phyloP scores from a whole-genome alignment of 1,139 yeast species.

The Starmera stellimalicola region DNA sequence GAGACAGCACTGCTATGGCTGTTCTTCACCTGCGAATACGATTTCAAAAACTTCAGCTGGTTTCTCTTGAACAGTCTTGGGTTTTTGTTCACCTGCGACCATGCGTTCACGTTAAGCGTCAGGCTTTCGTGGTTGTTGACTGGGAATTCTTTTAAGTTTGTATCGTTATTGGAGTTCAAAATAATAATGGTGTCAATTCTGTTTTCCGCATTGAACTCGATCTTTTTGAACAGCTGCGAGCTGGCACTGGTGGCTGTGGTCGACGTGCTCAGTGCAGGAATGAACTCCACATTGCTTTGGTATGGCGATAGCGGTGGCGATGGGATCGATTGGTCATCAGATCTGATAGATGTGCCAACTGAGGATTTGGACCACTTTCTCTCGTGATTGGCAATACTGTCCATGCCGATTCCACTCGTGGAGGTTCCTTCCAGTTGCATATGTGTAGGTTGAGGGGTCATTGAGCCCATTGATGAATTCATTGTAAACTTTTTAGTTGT shows the following conservation, averaged over 20 bases:
- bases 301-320: constrained; percentile 66
- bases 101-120: constrained; percentile 42
- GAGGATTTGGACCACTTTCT: constrained; percentile 19
- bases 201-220: constrained; percentile 3
- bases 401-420: too few species aligned
- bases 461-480: constrained; percentile 8
- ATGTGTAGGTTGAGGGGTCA: constrained; percentile 21
- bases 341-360: constrained; percentile 9
- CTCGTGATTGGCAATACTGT: too few species aligned
- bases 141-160: constrained; percentile 27
- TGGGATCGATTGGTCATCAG: constrained; percentile 30
- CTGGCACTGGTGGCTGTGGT: not conserved
- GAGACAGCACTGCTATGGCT: constrained; percentile 19
- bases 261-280: constrained; percentile 1
- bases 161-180: constrained; percentile 5
- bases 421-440: too few species aligned
- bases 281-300: constrained; percentile 20
- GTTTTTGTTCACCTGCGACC: constrained; percentile 31
- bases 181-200: constrained; percentile 19
- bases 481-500: not conserved
- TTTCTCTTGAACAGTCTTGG: constrained; percentile 29
- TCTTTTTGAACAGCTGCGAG: constrained; percentile 1
- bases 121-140: constrained; percentile 38
- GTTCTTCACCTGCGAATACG: constrained; percentile 27
- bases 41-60: constrained; percentile 41